Evolutionary conservation across 371 early-diverging fungal genomes (phyloP).

Genomic region (Mortierella sp.): DNA sequence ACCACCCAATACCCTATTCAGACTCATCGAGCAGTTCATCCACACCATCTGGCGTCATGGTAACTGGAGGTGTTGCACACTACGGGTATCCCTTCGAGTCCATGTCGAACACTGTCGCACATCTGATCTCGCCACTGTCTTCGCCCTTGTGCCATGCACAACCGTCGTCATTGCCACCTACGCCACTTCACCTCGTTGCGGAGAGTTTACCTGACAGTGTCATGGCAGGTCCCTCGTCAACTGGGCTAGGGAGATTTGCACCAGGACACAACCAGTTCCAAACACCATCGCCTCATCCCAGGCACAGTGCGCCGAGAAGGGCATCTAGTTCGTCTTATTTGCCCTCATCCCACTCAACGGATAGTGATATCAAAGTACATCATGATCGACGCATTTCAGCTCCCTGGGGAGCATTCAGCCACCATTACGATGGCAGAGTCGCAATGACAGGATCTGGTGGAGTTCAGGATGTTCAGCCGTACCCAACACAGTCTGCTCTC

Average conservation of each 20-base stretch:
- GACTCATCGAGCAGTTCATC: slow-evolving; percentile 32
- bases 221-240: slow-evolving; percentile 4
- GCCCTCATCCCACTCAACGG: slow-evolving; percentile 17
- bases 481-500: slow-evolving; percentile 27
- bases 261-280: slow-evolving; percentile 19
- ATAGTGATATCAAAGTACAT: slow-evolving; percentile 18
- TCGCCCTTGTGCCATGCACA: slow-evolving; percentile 35
- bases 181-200: slow-evolving; percentile 31
- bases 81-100: slow-evolving; percentile 20
- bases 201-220: slow-evolving; percentile 28
- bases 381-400: slow-evolving; percentile 41
- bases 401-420: slow-evolving; percentile 25
- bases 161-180: slow-evolving; percentile 40
- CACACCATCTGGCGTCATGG: slow-evolving; percentile 32
- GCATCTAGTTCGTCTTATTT: slow-evolving; percentile 47
- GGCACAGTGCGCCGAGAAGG: slow-evolving; percentile 27
- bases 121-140: slow-evolving; percentile 39
- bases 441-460: slow-evolving; percentile 10
- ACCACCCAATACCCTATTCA: slow-evolving; percentile 27
- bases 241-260: slow-evolving; percentile 14
- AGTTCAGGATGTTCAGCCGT: slow-evolving; percentile 18
- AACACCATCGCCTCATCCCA: slow-evolving; percentile 15
- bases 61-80: slow-evolving; percentile 15
- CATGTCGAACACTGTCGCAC: slow-evolving; percentile 25
- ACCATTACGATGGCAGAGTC: slow-evolving; percentile 18